phyloP scores from a whole-genome alignment of 2,329 filamentous ascomycete species.

The Apiospora marii region DNA sequence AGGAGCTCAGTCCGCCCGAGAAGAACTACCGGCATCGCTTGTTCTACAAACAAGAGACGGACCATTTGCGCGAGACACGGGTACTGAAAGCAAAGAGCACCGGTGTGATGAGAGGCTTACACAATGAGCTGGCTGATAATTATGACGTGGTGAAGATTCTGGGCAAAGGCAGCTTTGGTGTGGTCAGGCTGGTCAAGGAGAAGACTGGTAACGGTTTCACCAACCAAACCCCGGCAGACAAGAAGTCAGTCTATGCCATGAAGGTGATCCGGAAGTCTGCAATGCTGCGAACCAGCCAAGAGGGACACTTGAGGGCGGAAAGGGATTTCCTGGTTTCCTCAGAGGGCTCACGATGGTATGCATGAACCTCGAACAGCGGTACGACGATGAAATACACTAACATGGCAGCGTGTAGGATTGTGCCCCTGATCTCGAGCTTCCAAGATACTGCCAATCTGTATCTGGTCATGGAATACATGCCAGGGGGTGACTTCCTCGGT shows the following conservation, averaged over 20 bases:
- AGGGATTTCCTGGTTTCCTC: slow-evolving; percentile 90
- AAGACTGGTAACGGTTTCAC: slow-evolving; percentile 42
- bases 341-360: slow-evolving; percentile 81
- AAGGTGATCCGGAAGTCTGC: slow-evolving; percentile 95
- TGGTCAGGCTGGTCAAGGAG: slow-evolving; percentile 85
- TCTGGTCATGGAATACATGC: slow-evolving; percentile 98
- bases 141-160: slow-evolving; percentile 85
- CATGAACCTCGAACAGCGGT: not conserved
- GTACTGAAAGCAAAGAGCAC: slow-evolving; percentile 70
- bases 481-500: slow-evolving; percentile 92
- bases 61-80: slow-evolving; percentile 77
- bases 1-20: slow-evolving; percentile 64
- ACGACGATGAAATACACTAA: not conserved
- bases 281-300: slow-evolving; percentile 90
- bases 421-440: slow-evolving; percentile 87
- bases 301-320: slow-evolving; percentile 90
- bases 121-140: slow-evolving; percentile 63
- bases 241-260: slow-evolving; percentile 84
- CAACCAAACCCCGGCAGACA: slow-evolving; percentile 24
- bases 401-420: slow-evolving; percentile 64
- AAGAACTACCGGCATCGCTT: slow-evolving; percentile 59
- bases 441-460: slow-evolving; percentile 87
- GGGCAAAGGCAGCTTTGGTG: slow-evolving; percentile 93
- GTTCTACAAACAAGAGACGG: slow-evolving; percentile 73
- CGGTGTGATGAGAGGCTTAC: slow-evolving; percentile 46